phyloP scores from a whole-genome alignment of 2,329 filamentous ascomycete genomes.

The Pseudogymnoascus sp. region DNA sequence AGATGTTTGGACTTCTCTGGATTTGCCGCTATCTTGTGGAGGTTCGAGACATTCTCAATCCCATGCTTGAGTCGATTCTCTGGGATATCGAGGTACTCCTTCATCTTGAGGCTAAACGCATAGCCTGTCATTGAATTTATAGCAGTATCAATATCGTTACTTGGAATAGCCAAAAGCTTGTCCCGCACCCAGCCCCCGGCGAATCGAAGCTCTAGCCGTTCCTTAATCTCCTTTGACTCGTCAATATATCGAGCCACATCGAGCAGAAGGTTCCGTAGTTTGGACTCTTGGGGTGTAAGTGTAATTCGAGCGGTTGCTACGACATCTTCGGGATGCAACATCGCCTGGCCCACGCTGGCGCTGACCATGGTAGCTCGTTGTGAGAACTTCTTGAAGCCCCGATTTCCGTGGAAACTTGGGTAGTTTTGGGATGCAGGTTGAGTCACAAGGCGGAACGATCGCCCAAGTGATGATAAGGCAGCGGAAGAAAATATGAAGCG shows the following conservation, averaged over 20 bases:
- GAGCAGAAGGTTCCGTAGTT: slow-evolving; percentile 68
- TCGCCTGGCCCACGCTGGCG: neutral
- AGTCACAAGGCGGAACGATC: neutral
- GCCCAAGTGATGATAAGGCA: neutral
- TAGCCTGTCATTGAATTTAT: slow-evolving; percentile 82
- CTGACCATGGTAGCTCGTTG: neutral
- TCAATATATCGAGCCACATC: slow-evolving; percentile 72
- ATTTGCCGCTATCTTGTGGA: slow-evolving; percentile 86
- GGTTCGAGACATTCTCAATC: slow-evolving; percentile 57
- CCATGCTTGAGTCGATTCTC: slow-evolving; percentile 56
- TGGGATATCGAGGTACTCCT: slow-evolving; percentile 57
- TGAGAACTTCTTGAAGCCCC: neutral
- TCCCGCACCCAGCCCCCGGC: slow-evolving; percentile 85
- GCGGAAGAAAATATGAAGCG: neutral
- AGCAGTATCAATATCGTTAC: slow-evolving; percentile 77
- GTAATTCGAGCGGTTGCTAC: slow-evolving; percentile 33
- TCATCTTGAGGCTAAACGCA: slow-evolving; percentile 62
- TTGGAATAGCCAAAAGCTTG: slow-evolving; percentile 65
- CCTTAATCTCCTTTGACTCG: slow-evolving; percentile 37
- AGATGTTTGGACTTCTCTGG: slow-evolving; percentile 96
- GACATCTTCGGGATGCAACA: neutral
- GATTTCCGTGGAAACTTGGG: neutral
- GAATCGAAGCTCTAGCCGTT: slow-evolving; percentile 63
- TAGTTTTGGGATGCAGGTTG: neutral
- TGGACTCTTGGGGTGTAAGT: slow-evolving; percentile 64